Conservation (phyloP, 1,284 basidiomycete genomes). For the Phlebopus sp. region DNA sequence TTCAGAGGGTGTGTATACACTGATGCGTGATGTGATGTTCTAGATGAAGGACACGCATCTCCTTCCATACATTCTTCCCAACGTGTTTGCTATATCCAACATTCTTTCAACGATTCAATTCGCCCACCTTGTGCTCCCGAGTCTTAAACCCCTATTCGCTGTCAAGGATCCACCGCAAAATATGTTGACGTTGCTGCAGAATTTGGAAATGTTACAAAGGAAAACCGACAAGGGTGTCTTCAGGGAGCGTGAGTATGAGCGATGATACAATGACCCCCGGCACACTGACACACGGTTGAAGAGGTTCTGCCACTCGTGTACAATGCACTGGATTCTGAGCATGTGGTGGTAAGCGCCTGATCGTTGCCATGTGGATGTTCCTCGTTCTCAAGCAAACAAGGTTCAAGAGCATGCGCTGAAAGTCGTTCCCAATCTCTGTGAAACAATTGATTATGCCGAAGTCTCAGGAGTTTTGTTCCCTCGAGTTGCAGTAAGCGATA, state of each 20-base stretch:
- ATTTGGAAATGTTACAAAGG: slow-evolving; percentile 81
- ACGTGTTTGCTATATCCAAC: slow-evolving; percentile 90
- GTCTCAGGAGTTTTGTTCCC: slow-evolving; percentile 85
- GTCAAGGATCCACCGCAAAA: slow-evolving; percentile 97
- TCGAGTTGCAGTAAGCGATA: slow-evolving; percentile 72
- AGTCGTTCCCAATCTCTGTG: slow-evolving; percentile 84
- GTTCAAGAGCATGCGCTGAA: slow-evolving; percentile 93
- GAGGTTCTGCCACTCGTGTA: slow-evolving; percentile 95
- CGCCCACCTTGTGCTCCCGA: slow-evolving; percentile 77
- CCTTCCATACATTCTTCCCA: slow-evolving; percentile 95
- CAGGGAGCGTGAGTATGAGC: slow-evolving; percentile 69
- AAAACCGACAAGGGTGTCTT: slow-evolving; percentile 90
- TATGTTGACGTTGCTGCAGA: slow-evolving; percentile 90
- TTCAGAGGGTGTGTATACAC: neutral
- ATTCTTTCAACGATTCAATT: slow-evolving; percentile 82
- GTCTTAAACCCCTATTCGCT: slow-evolving; percentile 86
- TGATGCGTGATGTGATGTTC: slow-evolving; percentile 10
- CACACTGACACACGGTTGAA: slow-evolving; percentile 30
- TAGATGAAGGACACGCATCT: slow-evolving; percentile 93
- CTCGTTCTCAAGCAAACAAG: slow-evolving; percentile 30
- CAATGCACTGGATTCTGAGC: slow-evolving; percentile 91
- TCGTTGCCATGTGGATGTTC: neutral
- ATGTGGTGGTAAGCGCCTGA: slow-evolving; percentile 57
- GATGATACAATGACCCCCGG: neutral
- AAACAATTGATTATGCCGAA: slow-evolving; percentile 91